Evolutionary conservation across 331 rosid genomes (phyloP).

Genomic region (Phaseolus coccineus): DNA sequence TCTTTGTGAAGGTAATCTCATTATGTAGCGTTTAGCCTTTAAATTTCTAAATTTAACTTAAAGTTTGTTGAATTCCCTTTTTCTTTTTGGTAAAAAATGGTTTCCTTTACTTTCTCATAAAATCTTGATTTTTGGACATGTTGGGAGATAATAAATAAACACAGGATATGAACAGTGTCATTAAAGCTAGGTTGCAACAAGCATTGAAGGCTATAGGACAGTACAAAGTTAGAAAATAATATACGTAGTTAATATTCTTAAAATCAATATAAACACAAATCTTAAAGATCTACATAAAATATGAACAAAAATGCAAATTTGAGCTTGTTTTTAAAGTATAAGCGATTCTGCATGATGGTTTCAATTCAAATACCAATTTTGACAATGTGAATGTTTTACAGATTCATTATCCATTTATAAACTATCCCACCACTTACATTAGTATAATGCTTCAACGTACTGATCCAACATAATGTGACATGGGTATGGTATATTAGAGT

Average conservation of each 20-base stretch:
- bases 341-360: not conserved
- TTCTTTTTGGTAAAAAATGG: not conserved
- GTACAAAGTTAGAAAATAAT: not conserved
- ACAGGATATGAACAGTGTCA: not conserved
- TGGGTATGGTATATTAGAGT: too few species aligned
- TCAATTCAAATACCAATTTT: not conserved
- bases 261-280: not conserved
- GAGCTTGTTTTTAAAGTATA: slow-evolving; percentile 8
- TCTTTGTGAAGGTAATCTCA: slow-evolving; percentile 84
- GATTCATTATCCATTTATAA: not conserved
- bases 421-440: not conserved
- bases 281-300: not conserved
- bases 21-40: slow-evolving; percentile 27
- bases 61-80: slow-evolving; percentile 11
- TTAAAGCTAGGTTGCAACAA: not conserved
- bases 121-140: not conserved
- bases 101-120: not conserved
- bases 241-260: not conserved
- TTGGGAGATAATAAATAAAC: not conserved
- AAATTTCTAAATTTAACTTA: slow-evolving; percentile 8
- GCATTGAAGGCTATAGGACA: not conserved
- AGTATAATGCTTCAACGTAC: not conserved
- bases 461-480: too few species aligned
- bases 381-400: not conserved
- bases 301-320: not conserved